These are phyloP conservation scores for Fusarium mundagurra DNA, from an alignment of 2,329 filamentous ascomycete genomes.

Conservation along the genomic window DNA sequence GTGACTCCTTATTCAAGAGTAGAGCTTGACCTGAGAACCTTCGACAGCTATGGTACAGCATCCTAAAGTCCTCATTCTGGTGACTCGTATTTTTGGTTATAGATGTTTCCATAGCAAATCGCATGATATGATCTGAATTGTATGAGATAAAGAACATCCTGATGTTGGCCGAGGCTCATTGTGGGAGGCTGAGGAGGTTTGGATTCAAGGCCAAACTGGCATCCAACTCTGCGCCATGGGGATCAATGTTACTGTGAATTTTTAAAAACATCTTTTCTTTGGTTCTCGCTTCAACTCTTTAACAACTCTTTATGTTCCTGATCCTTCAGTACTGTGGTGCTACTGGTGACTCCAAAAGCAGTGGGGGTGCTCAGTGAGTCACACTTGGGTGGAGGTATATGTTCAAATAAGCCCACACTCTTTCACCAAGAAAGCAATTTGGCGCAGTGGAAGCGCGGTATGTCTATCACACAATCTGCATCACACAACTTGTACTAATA, in stretches of 20 bases:
- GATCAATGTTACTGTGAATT: background rate
- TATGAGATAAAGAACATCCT: too few relatives aligned
- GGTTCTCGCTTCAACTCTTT: background rate
- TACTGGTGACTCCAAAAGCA: background rate
- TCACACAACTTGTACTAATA: background rate
- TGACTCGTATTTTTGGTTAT: background rate
- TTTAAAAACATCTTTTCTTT: too few relatives aligned
- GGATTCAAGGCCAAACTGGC: background rate
- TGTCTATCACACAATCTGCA: background rate
- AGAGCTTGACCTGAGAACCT: background rate
- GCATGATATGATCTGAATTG: too few relatives aligned
- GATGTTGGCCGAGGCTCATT: background rate
- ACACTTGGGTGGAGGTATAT: background rate
- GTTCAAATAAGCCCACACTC: background rate
- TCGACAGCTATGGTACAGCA: background rate
- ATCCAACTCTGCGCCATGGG: too few relatives aligned
- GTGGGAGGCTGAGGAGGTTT: background rate
- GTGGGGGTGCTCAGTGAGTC: background rate
- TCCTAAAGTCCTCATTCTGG: background rate
- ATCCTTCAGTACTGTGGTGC: background rate
- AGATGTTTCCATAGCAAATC: background rate
- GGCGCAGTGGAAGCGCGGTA: background rate
- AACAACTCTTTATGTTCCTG: too few relatives aligned
- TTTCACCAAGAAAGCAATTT: background rate
- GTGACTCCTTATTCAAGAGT: background rate